These are phyloP conservation scores for Leptosphaerulina australis DNA, from an alignment of 2,329 filamentous ascomycete genomes.

Conservation along the genomic window DNA sequence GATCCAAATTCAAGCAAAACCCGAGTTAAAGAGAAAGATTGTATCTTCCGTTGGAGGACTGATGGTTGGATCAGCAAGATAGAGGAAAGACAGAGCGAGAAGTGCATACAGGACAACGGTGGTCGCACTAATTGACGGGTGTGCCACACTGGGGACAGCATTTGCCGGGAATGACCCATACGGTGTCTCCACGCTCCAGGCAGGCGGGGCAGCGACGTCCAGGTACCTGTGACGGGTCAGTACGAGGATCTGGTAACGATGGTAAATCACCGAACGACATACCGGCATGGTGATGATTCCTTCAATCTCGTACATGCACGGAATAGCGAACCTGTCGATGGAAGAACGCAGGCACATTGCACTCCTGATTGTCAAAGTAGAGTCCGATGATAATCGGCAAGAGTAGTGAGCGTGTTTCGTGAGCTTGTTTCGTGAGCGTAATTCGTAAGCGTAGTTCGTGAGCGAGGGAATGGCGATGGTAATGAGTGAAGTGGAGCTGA, in stretches of 20 bases:
- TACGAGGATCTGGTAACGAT: background rate
- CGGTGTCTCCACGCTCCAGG: constrained; percentile 48
- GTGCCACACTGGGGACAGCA: constrained; percentile 49
- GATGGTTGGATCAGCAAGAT: constrained; percentile 8
- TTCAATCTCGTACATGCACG: constrained; percentile 37
- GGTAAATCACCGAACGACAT: constrained; percentile 12
- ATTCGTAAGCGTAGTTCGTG: background rate
- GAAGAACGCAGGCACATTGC: constrained; percentile 38
- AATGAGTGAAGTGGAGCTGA: background rate
- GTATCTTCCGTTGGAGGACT: background rate
- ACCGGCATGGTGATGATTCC: constrained; percentile 46
- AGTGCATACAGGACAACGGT: constrained; percentile 5
- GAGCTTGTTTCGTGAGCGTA: too few species aligned
- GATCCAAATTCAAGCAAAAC: constrained; percentile 15
- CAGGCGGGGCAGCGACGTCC: constrained; percentile 49
- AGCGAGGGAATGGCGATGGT: constrained; percentile 1
- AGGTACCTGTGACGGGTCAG: constrained; percentile 42
- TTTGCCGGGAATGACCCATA: constrained; percentile 51
- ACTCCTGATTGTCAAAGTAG: background rate
- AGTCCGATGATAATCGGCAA: background rate
- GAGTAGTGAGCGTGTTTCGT: background rate
- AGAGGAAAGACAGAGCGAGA: background rate
- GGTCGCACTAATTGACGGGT: constrained; percentile 42
- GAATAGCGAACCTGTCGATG: constrained; percentile 34
- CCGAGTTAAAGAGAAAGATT: constrained; percentile 6